Percentiles rank a stretch among this genome's conserved stretches.
These are phyloP conservation scores for Candida pseudoglaebosa DNA, from an alignment of 805 yeast species.

Conservation along the genomic window DNA sequence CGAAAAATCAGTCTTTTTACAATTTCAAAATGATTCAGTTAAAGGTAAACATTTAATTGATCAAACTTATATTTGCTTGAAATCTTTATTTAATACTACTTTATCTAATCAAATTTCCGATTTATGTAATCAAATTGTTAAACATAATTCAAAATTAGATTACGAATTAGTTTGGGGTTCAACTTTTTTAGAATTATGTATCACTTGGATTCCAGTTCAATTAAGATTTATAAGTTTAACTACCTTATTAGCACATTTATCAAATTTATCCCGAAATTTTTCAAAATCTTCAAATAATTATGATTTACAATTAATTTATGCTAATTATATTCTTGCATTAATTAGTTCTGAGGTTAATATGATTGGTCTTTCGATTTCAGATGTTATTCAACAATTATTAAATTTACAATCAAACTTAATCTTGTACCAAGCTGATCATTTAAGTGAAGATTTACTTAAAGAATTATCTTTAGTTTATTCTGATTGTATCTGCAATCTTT, in stretches of 20 bases:
- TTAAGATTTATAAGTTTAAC: constrained; percentile 62
- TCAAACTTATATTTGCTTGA: constrained; percentile 49
- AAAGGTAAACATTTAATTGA: constrained; percentile 39
- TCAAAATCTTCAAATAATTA: constrained; percentile 12
- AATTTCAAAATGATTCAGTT: constrained; percentile 32
- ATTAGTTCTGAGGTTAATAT: constrained; percentile 76
- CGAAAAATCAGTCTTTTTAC: constrained; percentile 20
- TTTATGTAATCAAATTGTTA: constrained; percentile 51
- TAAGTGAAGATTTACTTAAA: constrained; percentile 18
- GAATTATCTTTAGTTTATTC: constrained; percentile 44
- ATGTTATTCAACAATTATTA: constrained; percentile 60
- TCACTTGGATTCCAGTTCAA: constrained; percentile 79
- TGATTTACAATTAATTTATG: constrained; percentile 33
- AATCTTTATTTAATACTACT: constrained; percentile 59
- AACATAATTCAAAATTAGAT: constrained; percentile 29
- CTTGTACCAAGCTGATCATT: constrained; percentile 18
- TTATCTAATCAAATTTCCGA: constrained; percentile 57
- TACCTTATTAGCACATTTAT: constrained; percentile 32
- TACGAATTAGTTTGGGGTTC: constrained; percentile 46
- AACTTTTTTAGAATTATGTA: constrained; percentile 56
- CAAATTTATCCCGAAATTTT: constrained; percentile 17
- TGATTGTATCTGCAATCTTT: constrained; percentile 62
- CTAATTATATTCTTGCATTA: constrained; percentile 51
- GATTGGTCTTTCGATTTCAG: constrained; percentile 84
- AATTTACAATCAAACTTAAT: constrained; percentile 41